phyloP scores from a whole-genome alignment of 176 grass and related monocot genomes.

The Saccharum spontaneum region DNA sequence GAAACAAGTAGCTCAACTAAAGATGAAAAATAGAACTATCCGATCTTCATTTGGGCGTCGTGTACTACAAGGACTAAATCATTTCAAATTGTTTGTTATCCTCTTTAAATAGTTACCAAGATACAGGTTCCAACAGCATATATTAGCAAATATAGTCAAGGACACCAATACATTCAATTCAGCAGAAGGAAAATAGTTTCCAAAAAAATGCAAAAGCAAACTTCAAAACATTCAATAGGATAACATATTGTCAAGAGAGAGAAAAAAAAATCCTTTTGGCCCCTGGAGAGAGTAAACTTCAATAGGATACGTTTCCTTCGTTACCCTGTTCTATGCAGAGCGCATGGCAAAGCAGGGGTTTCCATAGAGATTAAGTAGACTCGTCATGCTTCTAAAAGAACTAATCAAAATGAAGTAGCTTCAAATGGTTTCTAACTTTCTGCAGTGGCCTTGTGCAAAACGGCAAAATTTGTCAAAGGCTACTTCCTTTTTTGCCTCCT shows the following conservation, averaged over 20 bases:
- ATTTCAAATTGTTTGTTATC: not conserved
- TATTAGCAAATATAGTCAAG: not conserved
- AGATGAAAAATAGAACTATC: not conserved
- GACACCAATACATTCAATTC: not conserved
- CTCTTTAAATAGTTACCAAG: not conserved
- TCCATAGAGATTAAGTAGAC: not conserved
- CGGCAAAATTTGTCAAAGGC: not conserved
- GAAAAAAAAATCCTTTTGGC: too few species aligned
- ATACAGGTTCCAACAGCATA: not conserved
- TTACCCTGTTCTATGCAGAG: not conserved
- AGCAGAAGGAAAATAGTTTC: not conserved
- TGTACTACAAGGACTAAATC: not conserved
- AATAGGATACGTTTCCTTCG: not conserved
- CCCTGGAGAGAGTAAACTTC: not conserved
- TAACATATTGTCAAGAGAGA: not conserved
- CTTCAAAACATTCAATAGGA: not conserved
- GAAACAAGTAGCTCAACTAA: not conserved
- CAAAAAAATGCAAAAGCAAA: not conserved
- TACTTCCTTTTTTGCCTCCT: not conserved
- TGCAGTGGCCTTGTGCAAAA: not conserved
- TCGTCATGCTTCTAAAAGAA: not conserved
- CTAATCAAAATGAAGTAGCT: not conserved
- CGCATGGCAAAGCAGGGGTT: not conserved
- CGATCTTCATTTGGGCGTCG: not conserved
- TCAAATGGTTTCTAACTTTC: not conserved